phyloP scores from a whole-genome alignment of 805 yeast species.

The Hanseniaspora guilliermondii region DNA sequence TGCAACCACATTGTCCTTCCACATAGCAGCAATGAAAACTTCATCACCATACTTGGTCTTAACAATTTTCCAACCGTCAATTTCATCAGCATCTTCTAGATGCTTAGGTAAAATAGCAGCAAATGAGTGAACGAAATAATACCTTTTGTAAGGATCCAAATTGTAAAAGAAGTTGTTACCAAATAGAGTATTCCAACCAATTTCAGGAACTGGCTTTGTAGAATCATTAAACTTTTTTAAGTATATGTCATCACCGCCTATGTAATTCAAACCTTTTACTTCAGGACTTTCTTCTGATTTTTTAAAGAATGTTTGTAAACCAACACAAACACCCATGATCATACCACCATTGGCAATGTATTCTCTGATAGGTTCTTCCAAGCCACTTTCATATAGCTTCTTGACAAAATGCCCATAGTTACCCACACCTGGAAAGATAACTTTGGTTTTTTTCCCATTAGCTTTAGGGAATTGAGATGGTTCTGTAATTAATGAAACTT shows the following conservation, averaged over 20 bases:
- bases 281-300: constrained; percentile 64
- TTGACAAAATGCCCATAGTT: constrained; percentile 88
- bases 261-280: constrained; percentile 47
- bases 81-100: constrained; percentile 25
- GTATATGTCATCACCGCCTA: constrained; percentile 32
- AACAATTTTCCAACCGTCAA: constrained; percentile 59
- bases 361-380: constrained; percentile 50
- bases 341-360: constrained; percentile 72
- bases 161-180: constrained; percentile 39
- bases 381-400: constrained; percentile 47
- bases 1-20: constrained; percentile 71
- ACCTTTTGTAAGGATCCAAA: constrained; percentile 53
- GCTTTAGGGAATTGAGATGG: constrained; percentile 39
- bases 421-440: constrained; percentile 94
- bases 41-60: constrained; percentile 65
- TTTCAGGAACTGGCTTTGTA: constrained; percentile 81
- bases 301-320: constrained; percentile 71
- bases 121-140: constrained; percentile 90
- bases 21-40: constrained; percentile 68
- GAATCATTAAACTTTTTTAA: constrained; percentile 50
- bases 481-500: constrained; percentile 47
- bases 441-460: constrained; percentile 35
- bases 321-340: constrained; percentile 95
- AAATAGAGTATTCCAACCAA: constrained; percentile 74
- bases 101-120: constrained; percentile 53